Evolutionary conservation across 129 eudicot species (phyloP).

Genomic region (Flaveria bidentis): DNA sequence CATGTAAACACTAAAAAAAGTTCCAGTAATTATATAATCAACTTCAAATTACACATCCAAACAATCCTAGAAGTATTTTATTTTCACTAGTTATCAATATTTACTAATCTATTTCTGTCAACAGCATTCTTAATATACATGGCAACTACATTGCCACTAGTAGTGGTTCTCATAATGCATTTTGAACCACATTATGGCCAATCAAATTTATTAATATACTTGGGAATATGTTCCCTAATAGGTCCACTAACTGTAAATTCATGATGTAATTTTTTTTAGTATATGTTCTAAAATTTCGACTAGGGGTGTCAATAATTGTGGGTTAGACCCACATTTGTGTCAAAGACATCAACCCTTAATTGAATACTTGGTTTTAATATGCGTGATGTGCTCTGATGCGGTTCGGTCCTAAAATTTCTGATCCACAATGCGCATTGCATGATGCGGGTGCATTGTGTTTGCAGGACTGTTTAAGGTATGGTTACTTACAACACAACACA

Average conservation of each 20-base stretch:
- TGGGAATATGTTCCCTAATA: slow-evolving; percentile 89
- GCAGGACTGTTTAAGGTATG: too few relatives aligned
- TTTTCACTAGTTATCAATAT: slow-evolving; percentile 2
- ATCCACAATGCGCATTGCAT: too few relatives aligned
- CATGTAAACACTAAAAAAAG: neutral
- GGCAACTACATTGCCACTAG: slow-evolving; percentile 65
- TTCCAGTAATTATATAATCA: neutral
- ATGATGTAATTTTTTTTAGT: neutral
- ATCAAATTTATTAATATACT: slow-evolving; percentile 72
- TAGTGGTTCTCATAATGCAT: slow-evolving; percentile 67
- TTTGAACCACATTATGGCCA: slow-evolving; percentile 87
- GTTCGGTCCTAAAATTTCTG: too few relatives aligned
- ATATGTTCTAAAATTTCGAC: neutral
- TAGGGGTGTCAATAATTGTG: too few relatives aligned
- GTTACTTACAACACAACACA: too few relatives aligned
- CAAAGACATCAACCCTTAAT: too few relatives aligned
- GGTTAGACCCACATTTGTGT: too few relatives aligned
- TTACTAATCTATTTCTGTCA: slow-evolving; percentile 28
- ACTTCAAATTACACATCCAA: neutral
- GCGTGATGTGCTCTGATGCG: too few relatives aligned
- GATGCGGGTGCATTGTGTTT: too few relatives aligned
- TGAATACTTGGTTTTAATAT: too few relatives aligned
- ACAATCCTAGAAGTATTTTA: neutral
- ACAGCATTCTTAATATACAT: slow-evolving; percentile 77
- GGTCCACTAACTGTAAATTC: slow-evolving; percentile 75